A percentile compares a stretch with the other conserved stretches of the same genome.
phyloP scores from a whole-genome alignment of 345 rosid genomes.

The Brassica carinata region DNA sequence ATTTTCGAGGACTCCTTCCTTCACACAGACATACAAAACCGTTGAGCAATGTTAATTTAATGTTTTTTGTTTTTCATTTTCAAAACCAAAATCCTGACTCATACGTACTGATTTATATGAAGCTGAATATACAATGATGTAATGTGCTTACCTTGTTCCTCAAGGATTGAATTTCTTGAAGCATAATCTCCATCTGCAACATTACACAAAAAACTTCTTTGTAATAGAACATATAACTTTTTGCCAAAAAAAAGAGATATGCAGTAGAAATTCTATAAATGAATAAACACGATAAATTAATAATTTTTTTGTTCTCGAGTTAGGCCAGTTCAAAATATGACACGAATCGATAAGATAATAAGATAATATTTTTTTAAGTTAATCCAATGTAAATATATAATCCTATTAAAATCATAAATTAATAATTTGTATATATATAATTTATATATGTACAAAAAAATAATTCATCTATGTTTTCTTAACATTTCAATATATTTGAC shows the following conservation, averaged over 20 bases:
- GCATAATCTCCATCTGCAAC: conserved; percentile 72
- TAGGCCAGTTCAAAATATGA: too few species aligned
- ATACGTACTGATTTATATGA: background rate
- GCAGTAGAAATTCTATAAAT: too few species aligned
- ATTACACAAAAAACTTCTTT: background rate
- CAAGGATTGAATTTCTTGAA: conserved; percentile 76
- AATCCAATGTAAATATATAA: too few species aligned
- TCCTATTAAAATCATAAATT: too few species aligned
- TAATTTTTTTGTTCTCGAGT: too few species aligned
- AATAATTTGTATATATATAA: too few species aligned
- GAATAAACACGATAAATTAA: too few species aligned
- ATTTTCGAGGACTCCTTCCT: conserved; percentile 79
- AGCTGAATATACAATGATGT: background rate
- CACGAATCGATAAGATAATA: too few species aligned
- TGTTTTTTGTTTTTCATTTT: background rate
- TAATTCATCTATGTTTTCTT: too few species aligned
- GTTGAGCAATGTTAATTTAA: conserved; percentile 14
- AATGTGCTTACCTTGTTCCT: conserved; percentile 65
- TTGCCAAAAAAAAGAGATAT: background rate
- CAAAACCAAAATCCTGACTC: conserved; percentile 7
- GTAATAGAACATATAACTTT: background rate
- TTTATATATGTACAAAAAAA: too few species aligned
- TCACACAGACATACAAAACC: conserved; percentile 2
- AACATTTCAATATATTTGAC: too few species aligned
- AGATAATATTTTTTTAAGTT: too few species aligned